phyloP scores from a whole-genome alignment of 2,329 filamentous ascomycete genomes.

The Sarocladiaceae sp. region DNA sequence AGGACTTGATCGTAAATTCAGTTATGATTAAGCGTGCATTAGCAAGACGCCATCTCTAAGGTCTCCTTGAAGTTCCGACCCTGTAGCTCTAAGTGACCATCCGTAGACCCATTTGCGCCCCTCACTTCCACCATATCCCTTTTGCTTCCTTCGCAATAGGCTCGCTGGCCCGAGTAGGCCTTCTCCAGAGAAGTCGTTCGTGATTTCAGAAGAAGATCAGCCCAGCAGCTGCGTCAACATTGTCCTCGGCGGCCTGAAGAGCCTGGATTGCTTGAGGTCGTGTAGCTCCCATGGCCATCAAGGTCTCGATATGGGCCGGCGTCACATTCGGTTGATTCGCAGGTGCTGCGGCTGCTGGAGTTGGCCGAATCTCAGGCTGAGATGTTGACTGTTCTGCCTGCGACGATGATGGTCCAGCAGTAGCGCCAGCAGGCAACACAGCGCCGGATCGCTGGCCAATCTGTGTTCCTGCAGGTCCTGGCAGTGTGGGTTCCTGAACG shows the following conservation, averaged over 20 bases:
- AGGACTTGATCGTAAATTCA: too few species aligned
- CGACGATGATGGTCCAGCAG: slow-evolving; percentile 13
- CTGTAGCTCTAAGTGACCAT: neutral
- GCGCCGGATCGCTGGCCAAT: slow-evolving; percentile 82
- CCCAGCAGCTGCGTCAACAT: slow-evolving; percentile 83
- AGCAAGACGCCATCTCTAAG: neutral
- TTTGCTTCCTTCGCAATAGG: neutral
- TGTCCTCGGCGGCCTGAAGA: slow-evolving; percentile 76
- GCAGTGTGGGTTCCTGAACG: slow-evolving; percentile 75
- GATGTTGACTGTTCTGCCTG: slow-evolving; percentile 22
- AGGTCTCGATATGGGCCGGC: slow-evolving; percentile 67
- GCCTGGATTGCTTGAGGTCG: slow-evolving; percentile 74
- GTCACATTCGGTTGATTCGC: slow-evolving; percentile 31
- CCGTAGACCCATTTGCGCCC: neutral
- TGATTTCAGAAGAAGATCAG: slow-evolving; percentile 54
- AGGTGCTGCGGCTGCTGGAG: slow-evolving; percentile 14
- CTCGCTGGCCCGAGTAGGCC: neutral
- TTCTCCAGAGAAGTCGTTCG: neutral
- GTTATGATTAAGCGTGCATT: neutral
- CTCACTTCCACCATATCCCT: neutral
- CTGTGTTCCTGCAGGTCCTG: slow-evolving; percentile 82
- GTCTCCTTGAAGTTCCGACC: neutral
- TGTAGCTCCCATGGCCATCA: slow-evolving; percentile 74
- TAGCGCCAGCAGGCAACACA: slow-evolving; percentile 39
- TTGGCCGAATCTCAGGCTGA: slow-evolving; percentile 21